A percentile compares a stretch with the other conserved stretches of the same genome.
These are phyloP conservation scores for Microstroma glucosiphilum DNA, from an alignment of 1,284 basidiomycete genomes.

Conservation along the genomic window DNA sequence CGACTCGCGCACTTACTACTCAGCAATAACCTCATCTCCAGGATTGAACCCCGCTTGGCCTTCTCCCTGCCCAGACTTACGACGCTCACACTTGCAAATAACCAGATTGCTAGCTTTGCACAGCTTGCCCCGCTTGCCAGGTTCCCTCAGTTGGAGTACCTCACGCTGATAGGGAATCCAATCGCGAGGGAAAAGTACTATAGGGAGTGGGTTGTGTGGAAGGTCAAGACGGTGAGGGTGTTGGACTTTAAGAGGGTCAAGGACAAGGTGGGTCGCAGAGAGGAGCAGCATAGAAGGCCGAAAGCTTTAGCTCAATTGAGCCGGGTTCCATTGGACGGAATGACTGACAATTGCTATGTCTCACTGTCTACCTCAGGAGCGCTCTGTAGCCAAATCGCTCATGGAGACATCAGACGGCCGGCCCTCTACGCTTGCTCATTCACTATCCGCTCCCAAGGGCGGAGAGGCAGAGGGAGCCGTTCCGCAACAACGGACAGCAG, in stretches of 20 bases:
- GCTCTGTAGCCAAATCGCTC: constrained; percentile 29
- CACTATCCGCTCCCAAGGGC: constrained; percentile 63
- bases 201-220: constrained; percentile 71
- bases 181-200: constrained; percentile 91
- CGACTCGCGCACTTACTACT: constrained; percentile 72
- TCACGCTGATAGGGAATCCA: constrained; percentile 83
- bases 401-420: constrained; percentile 38
- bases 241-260: constrained; percentile 94
- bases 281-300: not conserved
- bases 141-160: constrained; percentile 69
- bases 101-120: constrained; percentile 63
- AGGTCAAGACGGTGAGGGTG: constrained; percentile 65
- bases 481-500: constrained; percentile 46
- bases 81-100: constrained; percentile 57
- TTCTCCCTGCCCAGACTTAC: constrained; percentile 76
- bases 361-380: constrained; percentile 14
- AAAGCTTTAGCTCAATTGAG: constrained; percentile 9
- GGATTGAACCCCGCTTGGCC: constrained; percentile 71
- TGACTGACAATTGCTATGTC: constrained; percentile 54
- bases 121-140: constrained; percentile 77
- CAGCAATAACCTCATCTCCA: constrained; percentile 78
- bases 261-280: constrained; percentile 68
- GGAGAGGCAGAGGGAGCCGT: constrained; percentile 53
- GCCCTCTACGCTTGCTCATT: constrained; percentile 51
- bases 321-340: no score